phyloP scores from a whole-genome alignment of 225 moss, liverwort and hornwort species.

The Physcomitrium patens region DNA sequence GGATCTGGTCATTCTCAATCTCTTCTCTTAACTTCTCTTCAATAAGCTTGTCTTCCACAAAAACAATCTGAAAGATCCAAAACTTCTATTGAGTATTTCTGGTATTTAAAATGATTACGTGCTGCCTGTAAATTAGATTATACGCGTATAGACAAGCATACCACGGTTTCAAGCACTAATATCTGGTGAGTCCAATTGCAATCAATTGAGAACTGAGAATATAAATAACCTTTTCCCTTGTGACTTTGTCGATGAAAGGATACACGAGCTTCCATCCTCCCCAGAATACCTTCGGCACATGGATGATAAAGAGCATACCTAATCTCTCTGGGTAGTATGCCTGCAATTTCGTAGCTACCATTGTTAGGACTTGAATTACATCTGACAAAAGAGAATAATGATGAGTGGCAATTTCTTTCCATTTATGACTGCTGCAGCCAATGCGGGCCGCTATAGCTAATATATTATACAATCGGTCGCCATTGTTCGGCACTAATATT shows the following conservation, averaged over 20 bases:
- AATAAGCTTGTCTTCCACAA: slow-evolving; percentile 53
- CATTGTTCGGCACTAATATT: too few relatives aligned
- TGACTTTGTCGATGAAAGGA: slow-evolving; percentile 65
- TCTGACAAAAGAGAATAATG: too few relatives aligned
- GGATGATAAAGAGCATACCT: slow-evolving; percentile 56
- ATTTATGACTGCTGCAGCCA: too few relatives aligned
- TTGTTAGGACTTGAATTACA: too few relatives aligned
- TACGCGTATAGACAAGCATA: background rate
- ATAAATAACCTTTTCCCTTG: slow-evolving; percentile 52
- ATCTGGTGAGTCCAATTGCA: too few relatives aligned
- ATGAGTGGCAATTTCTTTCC: too few relatives aligned
- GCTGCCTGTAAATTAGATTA: background rate
- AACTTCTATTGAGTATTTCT: background rate
- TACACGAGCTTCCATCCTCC: slow-evolving; percentile 68
- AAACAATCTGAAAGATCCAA: slow-evolving; percentile 40
- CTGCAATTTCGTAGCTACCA: slow-evolving; percentile 24
- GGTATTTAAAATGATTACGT: background rate
- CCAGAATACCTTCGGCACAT: slow-evolving; percentile 64
- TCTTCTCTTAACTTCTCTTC: slow-evolving; percentile 48
- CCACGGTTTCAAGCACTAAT: too few relatives aligned
- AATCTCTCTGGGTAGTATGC: slow-evolving; percentile 67
- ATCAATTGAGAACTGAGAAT: too few relatives aligned
- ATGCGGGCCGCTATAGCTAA: too few relatives aligned
- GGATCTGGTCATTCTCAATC: slow-evolving; percentile 50
- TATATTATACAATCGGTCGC: too few relatives aligned